Evolutionary conservation across 768 basidiomycete genomes (phyloP), one percentile per base, ranked within the genome.

Genomic region (Trametes cubensis): DNA sequence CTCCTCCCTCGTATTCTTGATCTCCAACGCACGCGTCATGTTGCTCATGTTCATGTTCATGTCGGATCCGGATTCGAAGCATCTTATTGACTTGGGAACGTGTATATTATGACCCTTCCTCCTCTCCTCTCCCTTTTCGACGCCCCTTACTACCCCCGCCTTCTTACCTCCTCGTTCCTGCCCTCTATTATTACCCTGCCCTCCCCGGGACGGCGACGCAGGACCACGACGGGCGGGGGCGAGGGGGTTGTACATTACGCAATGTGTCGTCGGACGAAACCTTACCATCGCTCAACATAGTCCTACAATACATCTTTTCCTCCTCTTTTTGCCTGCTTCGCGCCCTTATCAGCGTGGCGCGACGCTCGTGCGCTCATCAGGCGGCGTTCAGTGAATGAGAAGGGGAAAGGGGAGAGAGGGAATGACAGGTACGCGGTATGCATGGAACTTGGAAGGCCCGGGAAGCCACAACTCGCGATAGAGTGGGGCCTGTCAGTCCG

Each of bases 211-310:
- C 51, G 20, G 51, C 21, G 51, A 41, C 51, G 51, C n/a, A 39
- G 14, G 34, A 34, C 34, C n/a, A 39, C 21, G 34, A 34, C 34
- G 26, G 51, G 38, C 21, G 38, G 50, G 25, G 15, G 51, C 51
- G 49, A 26, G 49, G 23, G 38, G 48, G 26, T 49, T 53, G 51
- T 53, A 53, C 38, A 18, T 41, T 11, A 38, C 18, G 51, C 21
- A 53, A 53, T 53, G 51, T 53, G 51, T 53, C 51, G 51, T 40
- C 51, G 20, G 34, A 39, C 39, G 30, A 40, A 53, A 53, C 51
- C 34, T 38, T 41, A 53, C 51, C 38, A 40, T 39, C 38, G 34
- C 39, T 21, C 21, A 25, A 53, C 17, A 13, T 53, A 53, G 51
- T 53, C 21, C 39, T 40, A 39, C 28, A 53, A 53, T 53, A 20